phyloP scores from a whole-genome alignment of 768 basidiomycete species.

The Hirschioporus abietinus region DNA sequence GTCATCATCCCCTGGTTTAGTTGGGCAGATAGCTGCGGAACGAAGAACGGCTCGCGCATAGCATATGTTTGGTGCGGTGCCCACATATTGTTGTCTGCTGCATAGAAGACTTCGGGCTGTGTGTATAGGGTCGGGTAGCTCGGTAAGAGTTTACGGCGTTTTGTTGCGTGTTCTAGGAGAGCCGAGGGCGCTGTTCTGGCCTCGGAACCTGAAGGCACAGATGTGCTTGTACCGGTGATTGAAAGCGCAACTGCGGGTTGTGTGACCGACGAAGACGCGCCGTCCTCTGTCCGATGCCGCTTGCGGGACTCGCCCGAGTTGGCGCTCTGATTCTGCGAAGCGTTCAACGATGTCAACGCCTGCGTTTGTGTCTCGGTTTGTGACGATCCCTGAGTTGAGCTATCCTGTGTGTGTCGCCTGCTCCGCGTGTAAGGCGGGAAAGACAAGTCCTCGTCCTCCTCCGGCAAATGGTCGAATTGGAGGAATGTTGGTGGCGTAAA shows the following conservation, averaged over 20 bases:
- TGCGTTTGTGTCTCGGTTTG: not conserved
- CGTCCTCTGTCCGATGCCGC: not conserved
- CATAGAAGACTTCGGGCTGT: not conserved
- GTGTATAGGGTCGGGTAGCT: not conserved
- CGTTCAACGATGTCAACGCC: not conserved
- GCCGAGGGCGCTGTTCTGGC: not conserved
- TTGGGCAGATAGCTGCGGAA: not conserved
- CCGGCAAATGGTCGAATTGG: conserved; percentile 58
- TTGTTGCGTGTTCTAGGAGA: not conserved
- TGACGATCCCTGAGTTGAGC: not conserved
- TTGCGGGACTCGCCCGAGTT: not conserved
- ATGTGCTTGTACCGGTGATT: not conserved
- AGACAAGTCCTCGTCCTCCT: conserved; percentile 65
- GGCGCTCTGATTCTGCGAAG: not conserved
- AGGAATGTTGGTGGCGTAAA: conserved; percentile 67
- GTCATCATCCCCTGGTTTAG: not conserved
- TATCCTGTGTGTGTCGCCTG: conserved; percentile 15
- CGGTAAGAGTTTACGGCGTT: not conserved
- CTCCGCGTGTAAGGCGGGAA: conserved; percentile 60
- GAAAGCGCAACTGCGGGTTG: not conserved
- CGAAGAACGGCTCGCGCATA: not conserved
- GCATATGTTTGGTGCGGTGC: not conserved
- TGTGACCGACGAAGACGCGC: not conserved
- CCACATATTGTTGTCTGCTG: not conserved
- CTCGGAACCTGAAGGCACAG: not conserved